These are phyloP conservation scores for Plectosphaerella sp. DNA, from an alignment of 2,329 filamentous ascomycete genomes.

Conservation along the genomic window DNA sequence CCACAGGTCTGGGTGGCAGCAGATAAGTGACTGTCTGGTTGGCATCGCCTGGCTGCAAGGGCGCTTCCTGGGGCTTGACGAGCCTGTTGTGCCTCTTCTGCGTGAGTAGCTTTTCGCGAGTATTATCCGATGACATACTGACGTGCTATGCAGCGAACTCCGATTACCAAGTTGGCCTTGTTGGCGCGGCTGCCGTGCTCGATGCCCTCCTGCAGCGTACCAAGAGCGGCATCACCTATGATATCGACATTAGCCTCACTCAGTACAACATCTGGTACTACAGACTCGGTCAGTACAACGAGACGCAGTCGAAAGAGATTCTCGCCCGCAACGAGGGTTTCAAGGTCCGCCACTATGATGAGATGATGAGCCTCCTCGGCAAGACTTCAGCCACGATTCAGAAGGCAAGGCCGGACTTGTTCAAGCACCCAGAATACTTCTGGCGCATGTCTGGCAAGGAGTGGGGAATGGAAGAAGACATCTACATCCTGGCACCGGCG, in stretches of 20 bases:
- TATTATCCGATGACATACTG: not conserved
- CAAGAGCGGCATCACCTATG: constrained; percentile 12
- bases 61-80: constrained; percentile 28
- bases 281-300: constrained; percentile 14
- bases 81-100: constrained; percentile 16
- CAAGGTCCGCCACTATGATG: constrained; percentile 13
- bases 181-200: constrained; percentile 13
- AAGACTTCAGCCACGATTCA: constrained; percentile 4
- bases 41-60: constrained; percentile 31
- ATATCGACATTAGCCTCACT: constrained; percentile 18
- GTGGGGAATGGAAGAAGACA: constrained; percentile 7
- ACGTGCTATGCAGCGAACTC: constrained; percentile 11
- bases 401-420: constrained; percentile 8
- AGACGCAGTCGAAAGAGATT: constrained; percentile 8
- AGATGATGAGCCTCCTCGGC: constrained; percentile 12
- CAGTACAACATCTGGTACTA: constrained; percentile 22
- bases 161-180: constrained; percentile 16
- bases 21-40: constrained; percentile 31
- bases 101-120: constrained; percentile 6
- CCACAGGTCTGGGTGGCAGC: constrained; percentile 29
- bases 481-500: constrained; percentile 6
- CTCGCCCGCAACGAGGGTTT: constrained; percentile 12
- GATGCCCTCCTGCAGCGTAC: constrained; percentile 14
- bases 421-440: constrained; percentile 6
- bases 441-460: constrained; percentile 8